Evolutionary conservation across 179 eudicot genomes (phyloP), one percentile per base, ranked within the genome.

Genomic region (Vitellaria paradoxa): DNA sequence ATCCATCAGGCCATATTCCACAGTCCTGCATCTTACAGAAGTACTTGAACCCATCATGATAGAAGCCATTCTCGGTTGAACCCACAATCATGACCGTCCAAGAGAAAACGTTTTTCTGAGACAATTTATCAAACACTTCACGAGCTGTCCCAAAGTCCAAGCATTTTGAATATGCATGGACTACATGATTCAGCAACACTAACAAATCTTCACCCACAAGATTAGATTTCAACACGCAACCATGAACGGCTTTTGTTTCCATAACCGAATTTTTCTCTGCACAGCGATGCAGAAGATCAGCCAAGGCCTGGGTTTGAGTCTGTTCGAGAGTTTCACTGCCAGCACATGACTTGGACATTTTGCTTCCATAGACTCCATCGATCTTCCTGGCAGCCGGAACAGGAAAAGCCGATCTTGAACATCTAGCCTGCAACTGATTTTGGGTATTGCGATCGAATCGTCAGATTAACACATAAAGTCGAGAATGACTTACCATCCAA

Each of bases 21-120:
- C 30, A 6, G 15, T 77, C 49, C 76, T 59, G 65, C 86, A 80
- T 80, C 55, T 83, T 60, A 67, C 26, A 69, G 49, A 75, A 83
- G 79, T 73, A 80, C 45, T 63, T 23, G 15, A 80, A 80, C 68
- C 81, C 83, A 64, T 83, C 83, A 30, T 9, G 45, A 63, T 69
- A 70, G 1, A 64, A 46, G 60, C 52, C 74, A 53, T 65, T 72
- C 52, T 77, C 74, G 15, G 49, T 73, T 18, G 77, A 80, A 52
- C 81, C 79, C 8, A 68, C 63, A 74, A 83, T 74, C 81, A 83
- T 80, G 72, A 72, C 82, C 6, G 76, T 83, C 82, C 82, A 80
- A 67, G 81, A 72, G 64, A 80, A 73, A 49, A 53, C 70, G 69
- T 83, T 80, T 80, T 70, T 83, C 5, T 53, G 65, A 47, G 78